Evolutionary conservation across 805 yeast genomes (phyloP), one percentile per base, ranked within the genome.

Genomic region (Yarrowia sp.): DNA sequence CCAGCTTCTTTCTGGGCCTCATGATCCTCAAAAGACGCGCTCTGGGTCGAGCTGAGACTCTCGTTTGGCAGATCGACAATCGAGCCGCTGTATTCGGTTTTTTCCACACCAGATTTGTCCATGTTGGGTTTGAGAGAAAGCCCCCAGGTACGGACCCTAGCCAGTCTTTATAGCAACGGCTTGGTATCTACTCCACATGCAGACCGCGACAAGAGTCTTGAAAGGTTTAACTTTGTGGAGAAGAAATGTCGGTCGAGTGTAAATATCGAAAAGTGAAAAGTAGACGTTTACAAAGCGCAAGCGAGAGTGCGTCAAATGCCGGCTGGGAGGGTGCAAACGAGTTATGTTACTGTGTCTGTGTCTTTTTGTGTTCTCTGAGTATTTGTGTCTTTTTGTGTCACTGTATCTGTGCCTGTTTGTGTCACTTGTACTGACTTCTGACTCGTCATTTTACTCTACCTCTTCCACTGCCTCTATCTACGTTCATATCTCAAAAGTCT

Each of bases 191-290:
- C 28, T 43, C 30, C 19, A 16, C 48, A 24, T 43, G 48, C 48
- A 22, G 48, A 8, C n/a, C n/a, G n/a, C n/a, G n/a, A n/a, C n/a
- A n/a, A n/a, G n/a, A n/a, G n/a, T 26, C 30, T 26, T 26, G 8
- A n/a, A 16, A 49, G 30, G 41, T 33, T 49, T 10, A 22, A 49
- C 56, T 49, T 49, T 49, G 56, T 49, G 56, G 56, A 49, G 56
- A 49, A 49, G 21, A 16, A 21, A 33, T n/a, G 16, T n/a, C n/a
- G n/a, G n/a, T n/a, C 4, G 12, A 46, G 36, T 4, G 17, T 9
- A 28, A 4, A 28, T 14, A 33, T 2, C 28, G 36, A 11, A 49
- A 49, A 32, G 38, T 49, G 14, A 26, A 26, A 26, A n/a, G n/a
- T n/a, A n/a, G 19, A 32, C 14, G n/a, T 2, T n/a, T 16, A 26